These are phyloP conservation scores for Fonsecaea monophora DNA, from an alignment of 2,329 filamentous ascomycete species.

Conservation along the genomic window DNA sequence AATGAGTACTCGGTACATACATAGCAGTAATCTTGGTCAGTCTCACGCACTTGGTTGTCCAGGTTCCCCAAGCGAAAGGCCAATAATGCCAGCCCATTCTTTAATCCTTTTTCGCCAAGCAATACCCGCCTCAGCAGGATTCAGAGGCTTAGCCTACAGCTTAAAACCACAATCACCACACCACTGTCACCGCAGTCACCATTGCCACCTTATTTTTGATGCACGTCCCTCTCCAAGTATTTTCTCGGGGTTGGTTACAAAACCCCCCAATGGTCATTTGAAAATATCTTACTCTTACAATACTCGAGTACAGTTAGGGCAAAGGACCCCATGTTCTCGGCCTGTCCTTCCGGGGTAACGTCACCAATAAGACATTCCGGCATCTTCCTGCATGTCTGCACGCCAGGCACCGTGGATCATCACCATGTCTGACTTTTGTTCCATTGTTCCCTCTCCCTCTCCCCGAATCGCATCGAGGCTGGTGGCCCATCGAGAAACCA, in stretches of 20 bases:
- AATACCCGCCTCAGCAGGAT: constrained; percentile 1
- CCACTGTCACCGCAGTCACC: too few species aligned
- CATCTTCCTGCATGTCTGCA: not conserved
- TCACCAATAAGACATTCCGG: constrained; percentile 2
- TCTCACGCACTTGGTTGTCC: not conserved
- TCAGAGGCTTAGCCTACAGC: not conserved
- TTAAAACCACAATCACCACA: not conserved
- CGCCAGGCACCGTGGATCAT: not conserved
- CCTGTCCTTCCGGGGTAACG: not conserved
- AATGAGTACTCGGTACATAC: not conserved
- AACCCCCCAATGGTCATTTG: not conserved
- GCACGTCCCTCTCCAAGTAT: too few species aligned
- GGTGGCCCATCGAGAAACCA: not conserved
- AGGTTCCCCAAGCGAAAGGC: not conserved
- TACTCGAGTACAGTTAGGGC: too few species aligned
- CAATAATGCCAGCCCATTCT: not conserved
- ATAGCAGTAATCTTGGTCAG: not conserved
- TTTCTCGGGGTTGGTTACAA: too few species aligned
- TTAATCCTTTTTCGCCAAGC: not conserved
- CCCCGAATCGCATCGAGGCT: not conserved
- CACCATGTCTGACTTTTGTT: not conserved
- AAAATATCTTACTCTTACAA: not conserved
- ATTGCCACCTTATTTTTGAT: not conserved
- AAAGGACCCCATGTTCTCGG: not conserved
- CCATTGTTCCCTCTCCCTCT: not conserved